Percentiles rank a stretch among this genome's conserved stretches.
These are phyloP conservation scores for Leishmania martiniquensis DNA, from an alignment of 208 protist species.

Conservation along the genomic window DNA sequence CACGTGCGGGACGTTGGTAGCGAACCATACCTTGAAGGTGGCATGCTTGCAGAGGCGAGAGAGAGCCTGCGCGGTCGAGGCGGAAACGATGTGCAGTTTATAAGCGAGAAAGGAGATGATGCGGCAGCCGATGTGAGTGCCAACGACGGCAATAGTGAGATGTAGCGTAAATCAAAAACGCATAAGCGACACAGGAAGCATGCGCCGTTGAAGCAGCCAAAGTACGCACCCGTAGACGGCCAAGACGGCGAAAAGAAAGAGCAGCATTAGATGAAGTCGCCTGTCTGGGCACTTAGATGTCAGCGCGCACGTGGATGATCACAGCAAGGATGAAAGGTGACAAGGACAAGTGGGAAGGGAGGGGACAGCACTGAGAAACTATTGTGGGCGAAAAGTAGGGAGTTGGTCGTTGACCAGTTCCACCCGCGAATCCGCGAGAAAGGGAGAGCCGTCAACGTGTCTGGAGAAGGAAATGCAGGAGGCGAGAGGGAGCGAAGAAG, in stretches of 20 bases:
- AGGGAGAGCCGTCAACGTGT: neutral
- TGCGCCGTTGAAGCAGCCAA: conserved; percentile 40
- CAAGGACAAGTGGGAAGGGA: neutral
- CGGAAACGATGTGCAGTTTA: conserved; percentile 29
- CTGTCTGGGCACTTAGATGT: neutral
- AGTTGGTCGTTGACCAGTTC: neutral
- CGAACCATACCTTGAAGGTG: conserved; percentile 43
- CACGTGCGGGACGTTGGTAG: conserved; percentile 51
- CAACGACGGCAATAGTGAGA: conserved; percentile 32
- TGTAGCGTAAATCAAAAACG: conserved; percentile 60
- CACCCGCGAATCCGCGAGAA: neutral
- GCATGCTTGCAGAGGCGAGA: conserved; percentile 42
- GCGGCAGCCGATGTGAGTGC: conserved; percentile 35
- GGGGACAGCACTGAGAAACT: neutral
- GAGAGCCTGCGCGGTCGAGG: conserved; percentile 29
- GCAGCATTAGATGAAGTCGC: neutral
- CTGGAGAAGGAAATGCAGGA: neutral
- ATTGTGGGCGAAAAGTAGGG: neutral
- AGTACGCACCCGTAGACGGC: conserved; percentile 41
- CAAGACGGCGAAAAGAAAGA: conserved; percentile 9
- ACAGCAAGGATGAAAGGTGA: neutral
- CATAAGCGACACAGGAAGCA: conserved; percentile 49
- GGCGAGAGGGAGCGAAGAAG: neutral
- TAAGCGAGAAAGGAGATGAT: conserved; percentile 33
- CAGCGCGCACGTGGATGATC: neutral